These are phyloP conservation scores for Naganishia sp. DNA, from an alignment of 1,284 basidiomycete species.

Conservation along the genomic window DNA sequence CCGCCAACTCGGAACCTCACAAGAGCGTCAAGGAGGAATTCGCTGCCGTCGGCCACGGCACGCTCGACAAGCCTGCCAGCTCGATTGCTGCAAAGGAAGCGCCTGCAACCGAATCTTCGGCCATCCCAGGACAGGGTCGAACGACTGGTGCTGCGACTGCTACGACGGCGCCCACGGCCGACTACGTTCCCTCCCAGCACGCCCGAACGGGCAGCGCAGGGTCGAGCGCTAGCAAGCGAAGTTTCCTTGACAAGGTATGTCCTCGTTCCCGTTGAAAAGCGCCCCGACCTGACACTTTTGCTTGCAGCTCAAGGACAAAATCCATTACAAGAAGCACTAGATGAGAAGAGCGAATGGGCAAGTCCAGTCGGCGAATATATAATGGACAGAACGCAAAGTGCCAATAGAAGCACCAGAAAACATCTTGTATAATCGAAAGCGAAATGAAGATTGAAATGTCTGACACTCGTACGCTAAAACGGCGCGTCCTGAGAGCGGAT, in stretches of 20 bases:
- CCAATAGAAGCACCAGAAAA: too few relatives aligned
- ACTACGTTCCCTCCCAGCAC: constrained; percentile 7
- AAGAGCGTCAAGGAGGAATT: constrained; percentile 29
- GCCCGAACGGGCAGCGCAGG: constrained; percentile 11
- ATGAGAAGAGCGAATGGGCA: background rate
- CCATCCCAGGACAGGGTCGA: constrained; percentile 13
- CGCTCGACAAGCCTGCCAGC: constrained; percentile 25
- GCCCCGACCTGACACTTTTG: background rate
- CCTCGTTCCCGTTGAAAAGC: background rate
- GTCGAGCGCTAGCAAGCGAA: constrained; percentile 25
- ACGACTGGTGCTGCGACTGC: background rate
- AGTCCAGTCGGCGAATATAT: background rate
- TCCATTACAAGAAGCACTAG: constrained; percentile 30
- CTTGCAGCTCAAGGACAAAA: constrained; percentile 24
- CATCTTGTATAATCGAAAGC: too few relatives aligned
- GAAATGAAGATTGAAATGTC: too few relatives aligned
- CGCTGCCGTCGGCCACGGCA: constrained; percentile 30
- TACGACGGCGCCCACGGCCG: background rate
- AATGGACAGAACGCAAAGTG: background rate
- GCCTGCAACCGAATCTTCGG: constrained; percentile 24
- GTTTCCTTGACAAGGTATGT: constrained; percentile 32
- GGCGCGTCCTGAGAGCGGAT: too few relatives aligned
- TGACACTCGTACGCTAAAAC: too few relatives aligned
- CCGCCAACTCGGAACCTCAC: constrained; percentile 31
- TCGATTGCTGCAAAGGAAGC: constrained; percentile 25